These are phyloP conservation scores for Sclerotinia borealis DNA, from an alignment of 2,329 filamentous ascomycete species.

Conservation along the genomic window DNA sequence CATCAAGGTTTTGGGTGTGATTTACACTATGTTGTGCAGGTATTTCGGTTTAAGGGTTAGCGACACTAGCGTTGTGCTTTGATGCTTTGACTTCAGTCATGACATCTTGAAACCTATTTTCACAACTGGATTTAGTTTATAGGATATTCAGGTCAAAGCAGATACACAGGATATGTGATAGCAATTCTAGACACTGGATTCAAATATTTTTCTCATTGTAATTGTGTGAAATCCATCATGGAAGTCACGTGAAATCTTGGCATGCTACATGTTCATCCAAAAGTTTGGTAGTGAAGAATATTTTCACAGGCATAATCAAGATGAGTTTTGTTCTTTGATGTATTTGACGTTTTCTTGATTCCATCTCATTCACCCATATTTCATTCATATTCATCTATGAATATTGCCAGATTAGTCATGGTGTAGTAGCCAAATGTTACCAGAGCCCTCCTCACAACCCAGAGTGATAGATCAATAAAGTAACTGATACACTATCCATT, in stretches of 20 bases:
- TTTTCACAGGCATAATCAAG: not conserved
- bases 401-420: not conserved
- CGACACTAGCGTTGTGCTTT: not conserved
- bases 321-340: not conserved
- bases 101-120: not conserved
- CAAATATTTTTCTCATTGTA: too few species aligned
- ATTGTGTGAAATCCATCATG: not conserved
- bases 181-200: too few species aligned
- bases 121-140: fast-evolving
- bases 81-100: not conserved
- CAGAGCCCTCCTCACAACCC: not conserved
- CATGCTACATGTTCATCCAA: not conserved
- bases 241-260: not conserved
- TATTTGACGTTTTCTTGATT: not conserved
- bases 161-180: too few species aligned
- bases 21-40: not conserved
- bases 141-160: fast-evolving
- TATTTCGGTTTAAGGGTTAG: not conserved
- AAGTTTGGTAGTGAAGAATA: not conserved
- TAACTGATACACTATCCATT: not conserved
- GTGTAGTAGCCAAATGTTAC: not conserved
- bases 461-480: not conserved
- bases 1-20: not conserved
- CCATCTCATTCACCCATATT: not conserved
- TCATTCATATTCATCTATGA: too few species aligned